phyloP scores from a whole-genome alignment of 192 early-diverging fungal species.

The Coemansia brasiliensis region DNA sequence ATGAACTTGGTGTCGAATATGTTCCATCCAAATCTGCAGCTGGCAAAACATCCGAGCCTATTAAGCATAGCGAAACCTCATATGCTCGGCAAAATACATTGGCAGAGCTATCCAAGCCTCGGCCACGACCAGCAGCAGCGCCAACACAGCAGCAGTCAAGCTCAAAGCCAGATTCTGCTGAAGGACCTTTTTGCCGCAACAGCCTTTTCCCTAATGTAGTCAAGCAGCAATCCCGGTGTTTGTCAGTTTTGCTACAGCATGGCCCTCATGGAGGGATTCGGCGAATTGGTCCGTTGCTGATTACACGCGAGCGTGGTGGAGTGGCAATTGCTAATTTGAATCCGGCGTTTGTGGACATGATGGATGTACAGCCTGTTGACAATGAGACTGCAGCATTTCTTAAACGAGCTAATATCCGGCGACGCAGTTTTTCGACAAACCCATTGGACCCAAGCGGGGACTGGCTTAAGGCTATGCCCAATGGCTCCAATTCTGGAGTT shows the following conservation, averaged over 20 bases:
- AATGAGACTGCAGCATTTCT: conserved; percentile 27
- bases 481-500: conserved; percentile 4
- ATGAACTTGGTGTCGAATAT: conserved; percentile 32
- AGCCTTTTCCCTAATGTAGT: conserved; percentile 52
- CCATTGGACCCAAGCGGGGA: conserved; percentile 26
- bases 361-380: conserved; percentile 54
- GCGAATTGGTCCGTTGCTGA: conserved; percentile 45
- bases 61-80: neutral
- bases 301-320: conserved; percentile 47
- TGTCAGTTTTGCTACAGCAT: conserved; percentile 52
- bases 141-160: neutral
- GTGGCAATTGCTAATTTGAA: conserved; percentile 37
- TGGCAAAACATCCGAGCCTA: neutral
- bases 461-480: conserved; percentile 26
- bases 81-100: too few species aligned
- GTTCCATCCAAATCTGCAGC: conserved; percentile 4
- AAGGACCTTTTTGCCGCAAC: conserved; percentile 31
- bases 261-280: conserved; percentile 55
- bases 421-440: conserved; percentile 42
- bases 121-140: neutral
- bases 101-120: too few species aligned
- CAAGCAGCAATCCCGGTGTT: conserved; percentile 51
- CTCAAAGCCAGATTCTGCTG: conserved; percentile 1
- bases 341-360: conserved; percentile 54
- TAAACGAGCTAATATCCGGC: conserved; percentile 44